Evolutionary conservation across 1,139 yeast species (phyloP), one percentile per base, ranked within the genome.

Genomic region (Kazachstania sp.): DNA sequence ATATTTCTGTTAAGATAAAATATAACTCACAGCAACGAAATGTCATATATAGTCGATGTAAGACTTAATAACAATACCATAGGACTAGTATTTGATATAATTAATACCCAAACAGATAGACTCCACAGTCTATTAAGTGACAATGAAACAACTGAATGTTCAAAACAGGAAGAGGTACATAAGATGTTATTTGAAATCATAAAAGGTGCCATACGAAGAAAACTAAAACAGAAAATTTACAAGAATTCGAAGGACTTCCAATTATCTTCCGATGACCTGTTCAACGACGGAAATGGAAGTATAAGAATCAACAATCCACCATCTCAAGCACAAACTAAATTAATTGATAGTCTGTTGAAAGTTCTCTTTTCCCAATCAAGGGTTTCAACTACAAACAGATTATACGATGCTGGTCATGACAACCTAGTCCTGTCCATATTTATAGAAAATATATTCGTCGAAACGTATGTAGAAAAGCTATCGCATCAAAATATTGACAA

Each of bases 341-440:
- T 62, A 6, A 52, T 62, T 11, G 53, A 53, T 39, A 60, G 61
- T 49, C 43, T 62, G 8, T 42, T 57, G 11, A 61, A 57, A 41
- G 65, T 62, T 4, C 43, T 61, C 1, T 56, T 59, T 29, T 60
- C 61, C 46, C 63, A 61, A 46, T 41, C 55, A n/a, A 11, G 7
- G 5, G 12, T 5, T 26, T n/a, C n/a, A n/a, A n/a, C n/a, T n/a
- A n/a, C 8, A 18, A 18, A 3, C 19, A 37, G 20, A 6, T 20
- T 15, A 6, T 41, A 19, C 23, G 43, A 47, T 16, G 48, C 41
- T 1, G 50, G 51, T 9, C 67, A 65, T 41, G 64, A 64, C 23
- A 65, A 65, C 45, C 44, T 66, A 38, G 41, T 65, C 7, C 48
- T 66, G 3, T 55, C 65, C 1, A 42, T 59, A 4, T 64, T 62